Base-by-base conservation (phyloP, 1,139 yeast genomes). In the Sugiyamaella xylanicola region DNA sequence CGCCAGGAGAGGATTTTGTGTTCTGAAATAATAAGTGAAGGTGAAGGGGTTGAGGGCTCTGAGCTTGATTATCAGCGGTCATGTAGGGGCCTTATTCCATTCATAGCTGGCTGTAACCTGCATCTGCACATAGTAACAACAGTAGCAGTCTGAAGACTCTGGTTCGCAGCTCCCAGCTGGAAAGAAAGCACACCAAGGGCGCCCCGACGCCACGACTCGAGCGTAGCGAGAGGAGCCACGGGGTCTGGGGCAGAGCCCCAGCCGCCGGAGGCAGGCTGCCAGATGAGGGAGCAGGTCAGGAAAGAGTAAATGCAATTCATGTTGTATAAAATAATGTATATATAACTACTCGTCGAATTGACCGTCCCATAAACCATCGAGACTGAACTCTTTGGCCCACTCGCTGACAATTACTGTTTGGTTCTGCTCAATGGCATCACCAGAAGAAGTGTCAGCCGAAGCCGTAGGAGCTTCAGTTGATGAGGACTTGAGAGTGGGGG, bases 361-460 rank as follows among this genome's bases (percentile, higher is more conserved):
- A 19, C 68, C 69, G 48, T 65, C 70, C 71, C 70, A 68, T 29
- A 92, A 77, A 5, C 90, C 91, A 68, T 89, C 97, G 65, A 93
- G 78, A 71, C 91, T 96, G 69, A 93, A 92, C 73, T 92, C 99
- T 70, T 88, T 81, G 16, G 98, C 87, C 98, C 99, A 93, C 64
- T 83, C 80, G n/a, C 80, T 75, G 20, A 95, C 99, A 65, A 93
- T 82, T 15, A 88, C 84, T 49, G 95, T 87, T 68, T 87, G 87
- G 65, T 87, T 95, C 36, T 57, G 59, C 61, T 64, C 58, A 48
- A 56, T 22, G 35, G 58, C 67, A 17, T 73, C 70, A n/a, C 69
- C 72, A 37, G 48, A n/a, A 11, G 68, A 67, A 8, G 68, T 64
- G n/a, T 67, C 67, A 42, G 73, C 73, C 20, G 72, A 65, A 21